Evolutionary conservation across 164 flowering plant genomes (phyloP).

Genomic region (Sedum album): DNA sequence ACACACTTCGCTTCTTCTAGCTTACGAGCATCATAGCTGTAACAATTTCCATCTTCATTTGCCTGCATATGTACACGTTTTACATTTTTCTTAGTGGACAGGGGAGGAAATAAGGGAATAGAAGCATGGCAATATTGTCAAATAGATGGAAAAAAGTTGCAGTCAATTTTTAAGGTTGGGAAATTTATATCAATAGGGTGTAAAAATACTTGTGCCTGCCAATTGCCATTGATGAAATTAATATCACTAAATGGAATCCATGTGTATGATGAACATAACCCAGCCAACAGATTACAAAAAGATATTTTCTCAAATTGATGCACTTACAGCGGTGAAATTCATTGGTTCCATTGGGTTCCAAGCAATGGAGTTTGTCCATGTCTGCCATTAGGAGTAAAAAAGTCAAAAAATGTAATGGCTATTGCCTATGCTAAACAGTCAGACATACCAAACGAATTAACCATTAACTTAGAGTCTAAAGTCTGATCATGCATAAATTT

Average conservation of each 20-base stretch:
- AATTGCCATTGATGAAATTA: background rate
- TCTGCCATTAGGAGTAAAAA: slow-evolving; percentile 34
- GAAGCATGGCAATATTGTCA: too few relatives aligned
- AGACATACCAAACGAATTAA: background rate
- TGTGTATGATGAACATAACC: background rate
- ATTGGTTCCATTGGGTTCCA: slow-evolving; percentile 99
- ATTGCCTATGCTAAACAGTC: background rate
- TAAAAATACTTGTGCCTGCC: too few relatives aligned
- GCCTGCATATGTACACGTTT: slow-evolving; percentile 37
- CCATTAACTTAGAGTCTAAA: too few relatives aligned
- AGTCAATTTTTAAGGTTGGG: too few relatives aligned
- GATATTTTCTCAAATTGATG: background rate
- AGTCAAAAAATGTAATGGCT: background rate
- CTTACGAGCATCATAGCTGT: too few relatives aligned
- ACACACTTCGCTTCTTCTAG: slow-evolving; percentile 82
- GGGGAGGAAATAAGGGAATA: too few relatives aligned
- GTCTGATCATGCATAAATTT: background rate
- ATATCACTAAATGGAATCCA: background rate
- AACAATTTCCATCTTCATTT: slow-evolving; percentile 91
- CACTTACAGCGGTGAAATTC: slow-evolving; percentile 90
- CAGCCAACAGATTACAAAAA: too few relatives aligned
- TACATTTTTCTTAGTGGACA: background rate
- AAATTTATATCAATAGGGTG: too few relatives aligned
- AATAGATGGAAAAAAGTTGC: too few relatives aligned
- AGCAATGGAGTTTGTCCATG: slow-evolving; percentile 74